phyloP scores from a whole-genome alignment of 805 yeast genomes.

The Barnettozyma wickerhamii region DNA sequence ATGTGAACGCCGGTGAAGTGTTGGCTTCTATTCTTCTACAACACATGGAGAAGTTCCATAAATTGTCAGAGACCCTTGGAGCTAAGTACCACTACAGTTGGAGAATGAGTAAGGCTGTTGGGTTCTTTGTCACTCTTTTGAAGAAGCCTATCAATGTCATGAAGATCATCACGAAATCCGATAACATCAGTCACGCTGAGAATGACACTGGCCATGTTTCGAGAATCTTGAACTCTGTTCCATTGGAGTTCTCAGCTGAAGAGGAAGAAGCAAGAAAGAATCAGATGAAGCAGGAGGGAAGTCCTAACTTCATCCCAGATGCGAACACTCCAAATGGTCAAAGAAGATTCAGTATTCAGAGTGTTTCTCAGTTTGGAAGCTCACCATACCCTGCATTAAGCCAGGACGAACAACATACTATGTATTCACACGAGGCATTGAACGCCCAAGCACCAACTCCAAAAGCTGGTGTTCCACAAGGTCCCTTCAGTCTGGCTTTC shows the following conservation, averaged over 20 bases:
- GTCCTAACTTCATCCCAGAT: not conserved
- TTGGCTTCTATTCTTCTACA: conserved; percentile 33
- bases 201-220: conserved; percentile 21
- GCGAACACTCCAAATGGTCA: conserved; percentile 1
- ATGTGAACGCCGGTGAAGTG: conserved; percentile 33
- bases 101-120: conserved; percentile 58
- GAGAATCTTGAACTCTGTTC: conserved; percentile 21
- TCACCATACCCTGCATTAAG: conserved; percentile 1
- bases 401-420: not conserved
- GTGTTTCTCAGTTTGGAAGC: not conserved
- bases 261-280: conserved; percentile 14
- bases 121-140: conserved; percentile 36
- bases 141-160: conserved; percentile 28
- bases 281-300: not conserved
- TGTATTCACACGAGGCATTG: conserved; percentile 3
- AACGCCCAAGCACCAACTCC: conserved; percentile 8
- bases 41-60: conserved; percentile 39
- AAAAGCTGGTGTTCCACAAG: conserved; percentile 3
- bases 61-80: conserved; percentile 43
- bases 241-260: conserved; percentile 17
- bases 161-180: conserved; percentile 22
- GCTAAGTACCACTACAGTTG: conserved; percentile 62
- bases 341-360: conserved; percentile 1
- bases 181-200: conserved; percentile 19
- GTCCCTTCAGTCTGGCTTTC: conserved; percentile 10